Evolutionary conservation across 345 rosid species (phyloP), one percentile per base, ranked within the genome.

Genomic region (Pelargonium nanum): DNA sequence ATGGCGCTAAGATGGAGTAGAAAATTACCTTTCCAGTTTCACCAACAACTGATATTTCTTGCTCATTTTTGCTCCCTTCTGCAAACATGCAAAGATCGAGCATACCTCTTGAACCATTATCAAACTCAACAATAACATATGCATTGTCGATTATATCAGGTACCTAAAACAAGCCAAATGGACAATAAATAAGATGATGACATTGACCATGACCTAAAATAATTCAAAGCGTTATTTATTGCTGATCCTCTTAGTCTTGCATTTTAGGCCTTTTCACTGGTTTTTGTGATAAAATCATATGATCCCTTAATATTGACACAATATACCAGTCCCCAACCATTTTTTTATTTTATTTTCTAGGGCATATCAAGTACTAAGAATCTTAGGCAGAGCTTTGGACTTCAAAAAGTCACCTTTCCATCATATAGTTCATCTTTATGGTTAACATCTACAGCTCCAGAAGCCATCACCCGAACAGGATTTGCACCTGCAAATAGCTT

Each of bases 71-170:
- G 71, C 89, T 89, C 53, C 97, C 99, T 83, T 89, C 96, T 44
- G 97, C 99, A 73, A 87, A 93, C 99, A 93, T 93, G 72, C 97
- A 85, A 54, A 93, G 95, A 65, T 93, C 99, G 0, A 93, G 91
- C 88, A 87, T 83, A 63, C 96, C 91, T 57, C 99, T 77, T 16
- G 95, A 79, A 9, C 96, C 97, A 70, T 87, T 93, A 61, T 89
- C 87, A 54, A 93, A 93, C 64, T 93, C 99, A 6, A 87, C 78
- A 19, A 89, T 80, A 30, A 89, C 96, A 55, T 89, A 93, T 0
- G 99, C 89, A 55, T 89, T 83, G 77, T 93, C 97, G 60, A 89
- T 89, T 53, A 89, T 85, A 70, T 93, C 97, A 24, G 96, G 94
- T 58, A 84, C 88, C 97, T 92, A 68, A 48, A 40, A 61, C 40